Evolutionary conservation across 1,139 yeast genomes (phyloP), one percentile per base, ranked within the genome.

Genomic region (Candida labiduridarum): DNA sequence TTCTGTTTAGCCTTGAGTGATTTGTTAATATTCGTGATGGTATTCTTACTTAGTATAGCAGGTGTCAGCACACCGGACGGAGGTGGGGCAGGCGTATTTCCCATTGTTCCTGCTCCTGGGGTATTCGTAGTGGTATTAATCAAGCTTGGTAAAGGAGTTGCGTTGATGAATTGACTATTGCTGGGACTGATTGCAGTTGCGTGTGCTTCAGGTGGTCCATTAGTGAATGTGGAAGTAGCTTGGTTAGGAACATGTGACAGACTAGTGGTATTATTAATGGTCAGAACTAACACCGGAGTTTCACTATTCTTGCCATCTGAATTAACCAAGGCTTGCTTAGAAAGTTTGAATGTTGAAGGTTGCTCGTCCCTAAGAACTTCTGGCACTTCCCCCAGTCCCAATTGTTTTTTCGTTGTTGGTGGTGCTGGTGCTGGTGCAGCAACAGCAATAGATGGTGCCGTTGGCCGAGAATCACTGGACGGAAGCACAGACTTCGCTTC

Each of bases 1-100:
- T 71, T 70, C 54, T 74, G 79, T 50, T 74, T 74, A 10, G 76
- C 78, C 55, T 71, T 72, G 41, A 74, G 58, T 3, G 78, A 69
- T 54, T 73, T 72, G 55, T 74, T 74, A 41, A 74, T 60, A 58
- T 68, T 71, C 34, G 74, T 60, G 41, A 74, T 69, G 35, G 69
- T 65, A 31, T 56, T 61, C 47, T 69, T 69, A 56, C 70, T 72
- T 33, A 69, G 56, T 22, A 60, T 59, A 7, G 56, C 38, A 15
- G 50, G 60, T 31, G 49, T 49, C 27, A 47, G 51, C 33, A 43
- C 10, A 10, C 29, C 47, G n/a, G 50, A 40, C 7, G 43, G 16
- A 15, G 34, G 34, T 34, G 31, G 47, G 18, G 38, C 43, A 14
- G 43, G 43, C 1, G 43, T 29, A 14, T 38, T 38, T 5, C 41